phyloP scores from a whole-genome alignment of 192 early-diverging fungal species.

The Chytriomyces sp. region DNA sequence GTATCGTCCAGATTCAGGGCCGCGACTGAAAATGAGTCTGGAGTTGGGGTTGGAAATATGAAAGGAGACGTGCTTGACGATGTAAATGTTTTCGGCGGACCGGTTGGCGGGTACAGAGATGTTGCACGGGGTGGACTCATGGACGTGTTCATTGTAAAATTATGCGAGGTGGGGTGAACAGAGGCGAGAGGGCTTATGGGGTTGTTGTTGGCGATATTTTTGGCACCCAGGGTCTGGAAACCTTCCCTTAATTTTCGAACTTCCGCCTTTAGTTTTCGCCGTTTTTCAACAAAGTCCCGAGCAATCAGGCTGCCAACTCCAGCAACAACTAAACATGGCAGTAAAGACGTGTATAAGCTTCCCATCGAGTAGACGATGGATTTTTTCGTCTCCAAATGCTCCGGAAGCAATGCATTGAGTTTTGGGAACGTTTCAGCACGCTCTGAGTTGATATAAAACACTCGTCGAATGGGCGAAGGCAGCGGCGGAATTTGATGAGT shows the following conservation, averaged over 20 bases:
- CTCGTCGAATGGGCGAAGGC: slow-evolving; percentile 57
- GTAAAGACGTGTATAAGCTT: slow-evolving; percentile 74
- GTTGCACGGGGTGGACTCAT: no score
- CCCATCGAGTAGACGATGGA: slow-evolving; percentile 74
- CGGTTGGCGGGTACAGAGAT: not conserved
- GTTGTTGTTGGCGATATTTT: not conserved
- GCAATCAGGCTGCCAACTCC: slow-evolving; percentile 70
- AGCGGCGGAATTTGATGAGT: slow-evolving; percentile 40
- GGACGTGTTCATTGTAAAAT: no score
- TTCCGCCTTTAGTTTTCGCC: not conserved
- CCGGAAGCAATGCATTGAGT: slow-evolving; percentile 65
- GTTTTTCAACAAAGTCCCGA: slow-evolving; percentile 41
- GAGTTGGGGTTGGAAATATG: not conserved
- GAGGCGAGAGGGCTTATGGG: not conserved
- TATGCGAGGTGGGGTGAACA: not conserved
- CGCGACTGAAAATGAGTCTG: not conserved
- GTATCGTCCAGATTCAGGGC: not conserved
- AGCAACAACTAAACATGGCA: slow-evolving; percentile 74
- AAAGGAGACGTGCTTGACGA: not conserved
- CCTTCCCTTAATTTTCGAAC: not conserved
- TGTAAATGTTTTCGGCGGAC: not conserved
- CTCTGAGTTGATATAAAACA: slow-evolving; percentile 78
- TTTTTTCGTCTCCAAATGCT: slow-evolving; percentile 56
- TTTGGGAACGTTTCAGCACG: slow-evolving; percentile 74
- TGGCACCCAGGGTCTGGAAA: not conserved